Conservation (phyloP, 768 basidiomycete species). For the Chalciporus chontae region DNA sequence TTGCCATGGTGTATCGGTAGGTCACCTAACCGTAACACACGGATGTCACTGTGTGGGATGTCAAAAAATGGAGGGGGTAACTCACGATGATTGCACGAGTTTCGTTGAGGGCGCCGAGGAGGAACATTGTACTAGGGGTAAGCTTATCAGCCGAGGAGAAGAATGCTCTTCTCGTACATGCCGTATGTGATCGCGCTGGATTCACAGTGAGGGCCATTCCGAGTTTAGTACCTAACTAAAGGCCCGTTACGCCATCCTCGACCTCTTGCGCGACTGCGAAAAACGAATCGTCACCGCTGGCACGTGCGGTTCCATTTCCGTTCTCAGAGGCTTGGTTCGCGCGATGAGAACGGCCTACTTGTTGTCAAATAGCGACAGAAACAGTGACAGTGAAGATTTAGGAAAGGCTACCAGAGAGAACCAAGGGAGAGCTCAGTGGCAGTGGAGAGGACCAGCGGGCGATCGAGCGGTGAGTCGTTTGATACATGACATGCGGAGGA, state of each 20-base stretch:
- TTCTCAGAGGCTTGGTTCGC: background rate
- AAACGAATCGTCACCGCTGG: conserved; percentile 62
- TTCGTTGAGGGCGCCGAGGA: conserved; percentile 91
- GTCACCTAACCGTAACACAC: conserved; percentile 58
- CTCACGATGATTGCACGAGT: conserved; percentile 91
- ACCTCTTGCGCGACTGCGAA: conserved; percentile 80
- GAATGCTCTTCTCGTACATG: conserved; percentile 79
- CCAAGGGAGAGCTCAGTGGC: conserved; percentile 88
- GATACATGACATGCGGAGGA: conserved; percentile 81
- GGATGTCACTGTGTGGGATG: background rate
- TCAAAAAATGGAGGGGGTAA: background rate
- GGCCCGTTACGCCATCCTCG: conserved; percentile 81
- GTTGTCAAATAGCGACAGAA: conserved; percentile 94
- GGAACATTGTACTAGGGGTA: conserved; percentile 73
- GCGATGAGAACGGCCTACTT: conserved; percentile 57
- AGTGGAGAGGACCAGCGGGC: conserved; percentile 63
- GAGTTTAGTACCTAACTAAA: conserved; percentile 93
- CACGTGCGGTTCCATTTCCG: no score
- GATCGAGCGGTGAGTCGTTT: conserved; percentile 60
- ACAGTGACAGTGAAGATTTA: conserved; percentile 99
- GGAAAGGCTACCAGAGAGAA: conserved; percentile 84
- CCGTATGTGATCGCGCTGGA: conserved; percentile 97
- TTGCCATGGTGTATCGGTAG: conserved; percentile 97
- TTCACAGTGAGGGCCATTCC: conserved; percentile 94
- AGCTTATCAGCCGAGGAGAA: conserved; percentile 70